Evolutionary conservation across 805 yeast genomes (phyloP).

Genomic region (Ogataea glucozyma): DNA sequence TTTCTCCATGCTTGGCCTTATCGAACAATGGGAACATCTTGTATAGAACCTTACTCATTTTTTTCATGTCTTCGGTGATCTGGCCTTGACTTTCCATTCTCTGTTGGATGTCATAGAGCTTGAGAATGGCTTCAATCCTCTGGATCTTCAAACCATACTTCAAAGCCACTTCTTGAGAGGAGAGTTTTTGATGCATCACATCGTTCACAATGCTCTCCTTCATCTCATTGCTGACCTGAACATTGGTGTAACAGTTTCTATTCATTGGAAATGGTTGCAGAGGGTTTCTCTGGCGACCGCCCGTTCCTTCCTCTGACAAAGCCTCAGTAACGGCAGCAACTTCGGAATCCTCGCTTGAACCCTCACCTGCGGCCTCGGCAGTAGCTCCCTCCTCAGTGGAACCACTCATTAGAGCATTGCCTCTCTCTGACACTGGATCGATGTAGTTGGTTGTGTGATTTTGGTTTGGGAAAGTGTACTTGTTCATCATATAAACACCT

Average conservation of each 20-base stretch:
- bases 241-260: slow-evolving; percentile 65
- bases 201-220: slow-evolving; percentile 62
- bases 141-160: slow-evolving; percentile 79
- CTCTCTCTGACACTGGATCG: slow-evolving; percentile 52
- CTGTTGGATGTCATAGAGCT: slow-evolving; percentile 64
- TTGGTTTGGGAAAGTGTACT: slow-evolving; percentile 66
- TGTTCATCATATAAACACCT: slow-evolving; percentile 79
- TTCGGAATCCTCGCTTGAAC: slow-evolving; percentile 21
- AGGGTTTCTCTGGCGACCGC: slow-evolving; percentile 20
- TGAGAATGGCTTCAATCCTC: slow-evolving; percentile 85
- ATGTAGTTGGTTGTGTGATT: slow-evolving; percentile 74
- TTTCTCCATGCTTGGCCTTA: slow-evolving; percentile 55
- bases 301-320: slow-evolving; percentile 11
- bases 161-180: slow-evolving; percentile 74
- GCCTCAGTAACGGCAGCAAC: slow-evolving; percentile 15
- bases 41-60: slow-evolving; percentile 63
- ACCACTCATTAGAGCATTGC: slow-evolving; percentile 32
- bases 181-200: slow-evolving; percentile 45
- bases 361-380: slow-evolving; percentile 7
- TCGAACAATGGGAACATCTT: slow-evolving; percentile 79
- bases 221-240: slow-evolving; percentile 56
- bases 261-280: slow-evolving; percentile 85
- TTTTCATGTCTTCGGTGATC: slow-evolving; percentile 55
- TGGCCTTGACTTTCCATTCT: slow-evolving; percentile 56
- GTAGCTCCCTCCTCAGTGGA: slow-evolving; percentile 8